Evolutionary conservation across 2,329 filamentous ascomycete species (phyloP).

Genomic region (Aspergillus novofumigatus): DNA sequence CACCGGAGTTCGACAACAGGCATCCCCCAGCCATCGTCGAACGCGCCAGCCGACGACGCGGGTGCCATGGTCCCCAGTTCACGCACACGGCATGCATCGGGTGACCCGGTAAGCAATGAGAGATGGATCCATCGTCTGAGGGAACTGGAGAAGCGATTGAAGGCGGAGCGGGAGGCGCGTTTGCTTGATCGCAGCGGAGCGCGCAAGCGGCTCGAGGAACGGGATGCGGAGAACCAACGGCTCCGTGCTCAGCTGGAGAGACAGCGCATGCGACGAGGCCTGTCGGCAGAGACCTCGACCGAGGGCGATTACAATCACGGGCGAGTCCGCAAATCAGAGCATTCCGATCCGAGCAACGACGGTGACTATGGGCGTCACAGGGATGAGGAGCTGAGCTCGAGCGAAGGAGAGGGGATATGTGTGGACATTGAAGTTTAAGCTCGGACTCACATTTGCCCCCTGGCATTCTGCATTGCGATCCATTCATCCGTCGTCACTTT

Average conservation of each 20-base stretch:
- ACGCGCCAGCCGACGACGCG: slow-evolving; percentile 26
- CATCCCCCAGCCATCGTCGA: slow-evolving; percentile 31
- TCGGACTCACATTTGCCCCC: slow-evolving; percentile 1
- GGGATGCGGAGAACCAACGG: slow-evolving; percentile 69
- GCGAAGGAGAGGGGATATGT: slow-evolving; percentile 34
- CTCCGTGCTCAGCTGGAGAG: slow-evolving; percentile 61
- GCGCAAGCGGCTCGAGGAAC: slow-evolving; percentile 70
- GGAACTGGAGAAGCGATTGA: slow-evolving; percentile 83
- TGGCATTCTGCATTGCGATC: slow-evolving; percentile 9
- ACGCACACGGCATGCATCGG: slow-evolving; percentile 18
- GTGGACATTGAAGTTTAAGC: slow-evolving; percentile 37
- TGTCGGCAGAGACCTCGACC: slow-evolving; percentile 18
- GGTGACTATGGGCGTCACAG: slow-evolving; percentile 15
- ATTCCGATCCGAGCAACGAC: slow-evolving; percentile 2
- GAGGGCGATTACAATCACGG: slow-evolving; percentile 17
- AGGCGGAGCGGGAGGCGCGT: slow-evolving; percentile 82
- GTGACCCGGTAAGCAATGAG: slow-evolving; percentile 53
- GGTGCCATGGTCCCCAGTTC: slow-evolving; percentile 23
- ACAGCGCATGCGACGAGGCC: slow-evolving; percentile 43
- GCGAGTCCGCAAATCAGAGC: slow-evolving; percentile 3
- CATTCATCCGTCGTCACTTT: background rate
- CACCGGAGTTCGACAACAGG: slow-evolving; percentile 29
- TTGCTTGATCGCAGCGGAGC: slow-evolving; percentile 81
- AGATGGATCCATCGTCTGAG: slow-evolving; percentile 81
- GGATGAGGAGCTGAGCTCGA: slow-evolving; percentile 33